These are phyloP conservation scores for Lanmaoa pseudosensibilis DNA, from an alignment of 768 basidiomycete genomes.

Conservation along the genomic window DNA sequence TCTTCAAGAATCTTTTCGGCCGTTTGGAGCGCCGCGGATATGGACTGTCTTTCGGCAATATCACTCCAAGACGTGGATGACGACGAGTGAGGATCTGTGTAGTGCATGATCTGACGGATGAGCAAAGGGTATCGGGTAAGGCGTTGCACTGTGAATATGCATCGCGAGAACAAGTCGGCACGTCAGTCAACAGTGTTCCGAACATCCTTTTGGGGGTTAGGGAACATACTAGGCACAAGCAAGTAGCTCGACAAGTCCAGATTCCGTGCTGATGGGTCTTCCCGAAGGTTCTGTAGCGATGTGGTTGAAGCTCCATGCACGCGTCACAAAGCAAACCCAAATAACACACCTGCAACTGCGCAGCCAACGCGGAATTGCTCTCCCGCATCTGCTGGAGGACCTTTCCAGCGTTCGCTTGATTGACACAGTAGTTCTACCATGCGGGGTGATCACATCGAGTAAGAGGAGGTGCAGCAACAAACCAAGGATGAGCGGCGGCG, in stretches of 20 bases:
- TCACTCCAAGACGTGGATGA: constrained; percentile 12
- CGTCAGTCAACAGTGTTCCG: neutral
- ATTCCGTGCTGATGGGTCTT: constrained; percentile 74
- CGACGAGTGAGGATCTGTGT: constrained; percentile 52
- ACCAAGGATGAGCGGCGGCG: constrained; percentile 10
- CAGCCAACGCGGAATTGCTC: constrained; percentile 60
- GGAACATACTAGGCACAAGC: constrained; percentile 77
- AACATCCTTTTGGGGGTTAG: neutral
- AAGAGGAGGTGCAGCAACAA: neutral
- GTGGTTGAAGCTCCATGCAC: neutral
- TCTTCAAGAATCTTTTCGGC: constrained; percentile 72
- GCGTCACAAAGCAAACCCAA: neutral
- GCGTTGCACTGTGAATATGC: constrained; percentile 72
- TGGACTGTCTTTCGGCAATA: constrained; percentile 52
- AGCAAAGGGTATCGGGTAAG: constrained; percentile 92
- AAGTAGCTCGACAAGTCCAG: constrained; percentile 90
- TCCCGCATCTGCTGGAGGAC: constrained; percentile 73
- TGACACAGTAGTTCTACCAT: constrained; percentile 81
- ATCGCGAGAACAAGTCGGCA: neutral
- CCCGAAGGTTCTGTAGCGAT: constrained; percentile 61
- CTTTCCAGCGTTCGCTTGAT: constrained; percentile 77
- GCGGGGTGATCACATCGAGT: neutral
- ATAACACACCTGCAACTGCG: constrained; percentile 60
- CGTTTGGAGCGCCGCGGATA: constrained; percentile 54
- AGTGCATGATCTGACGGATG: constrained; percentile 79